Evolutionary conservation across 306 rosid species (phyloP), one percentile per base, ranked within the genome.

Genomic region (Ziziphus jujuba): DNA sequence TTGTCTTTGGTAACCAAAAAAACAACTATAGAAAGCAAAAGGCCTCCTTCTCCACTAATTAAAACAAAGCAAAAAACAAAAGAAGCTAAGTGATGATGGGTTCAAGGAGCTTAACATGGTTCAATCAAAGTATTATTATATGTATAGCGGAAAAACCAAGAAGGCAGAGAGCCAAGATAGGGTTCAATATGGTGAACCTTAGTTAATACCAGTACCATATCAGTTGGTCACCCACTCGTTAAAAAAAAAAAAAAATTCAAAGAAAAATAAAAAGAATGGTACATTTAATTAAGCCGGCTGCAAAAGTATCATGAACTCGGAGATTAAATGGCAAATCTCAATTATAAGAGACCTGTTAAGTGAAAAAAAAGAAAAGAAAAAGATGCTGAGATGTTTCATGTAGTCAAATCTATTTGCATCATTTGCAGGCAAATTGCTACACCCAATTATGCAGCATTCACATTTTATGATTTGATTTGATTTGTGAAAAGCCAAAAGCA

Each of bases 41-140:
- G 63, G 62, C 63, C 81, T 77, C 56, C 38, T 79, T 67, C 73
- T 78, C 76, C 90, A 89, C 86, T 13, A 80, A 82, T 82, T 61
- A 78, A 80, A 73, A 72, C 82, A 82, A 89, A 77, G 80, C 62
- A 60, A 50, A 54, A 47, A 44, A 69, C 59, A 65, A 66, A 40
- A 69, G 79, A 75, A 80, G 71, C 77, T 74, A 74, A 61, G 73
- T 72, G 81, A 74, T 66, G 25, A 28, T 28, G 81, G 75, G 56
- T 64, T 61, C 52, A 70, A 72, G 52, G 52, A 67, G 12, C 33
- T n/a, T 50, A 22, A 36, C 22, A 61, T 6, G 61, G 28, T 51
- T 63, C 45, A 34, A 63, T 20, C 23, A 74, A 72, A 54, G 6
- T 19, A 51, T 6, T 35, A 52, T 12, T 40, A 44, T 47, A 56